Percentiles rank a stretch among this genome's conserved stretches.
Evolutionary conservation across 2,329 filamentous ascomycete genomes (phyloP).

Genomic region (Exophiala sp.): DNA sequence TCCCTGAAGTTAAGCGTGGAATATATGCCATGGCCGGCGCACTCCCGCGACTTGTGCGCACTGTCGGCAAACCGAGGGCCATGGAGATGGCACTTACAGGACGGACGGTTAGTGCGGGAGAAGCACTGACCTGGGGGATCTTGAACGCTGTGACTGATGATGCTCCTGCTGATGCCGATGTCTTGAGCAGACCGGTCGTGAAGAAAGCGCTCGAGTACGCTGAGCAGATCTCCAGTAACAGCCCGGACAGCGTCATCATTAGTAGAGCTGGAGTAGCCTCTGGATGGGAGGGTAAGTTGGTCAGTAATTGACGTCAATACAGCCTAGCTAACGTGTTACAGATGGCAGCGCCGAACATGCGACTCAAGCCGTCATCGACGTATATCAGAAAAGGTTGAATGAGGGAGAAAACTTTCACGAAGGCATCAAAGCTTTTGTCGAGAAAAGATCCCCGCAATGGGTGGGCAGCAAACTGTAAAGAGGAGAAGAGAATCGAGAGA

Average conservation of each 20-base stretch:
- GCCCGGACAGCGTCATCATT: conserved; percentile 73
- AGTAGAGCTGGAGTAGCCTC: conserved; percentile 66
- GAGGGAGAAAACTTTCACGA: conserved; percentile 66
- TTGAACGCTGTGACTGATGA: conserved; percentile 46
- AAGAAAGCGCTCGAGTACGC: conserved; percentile 58
- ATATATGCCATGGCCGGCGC: conserved; percentile 69
- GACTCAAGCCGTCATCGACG: conserved; percentile 60
- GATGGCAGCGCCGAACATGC: conserved; percentile 62
- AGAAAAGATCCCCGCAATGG: conserved; percentile 69
- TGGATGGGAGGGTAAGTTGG: conserved; percentile 57
- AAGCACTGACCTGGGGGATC: conserved; percentile 64
- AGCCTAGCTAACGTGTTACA: too few relatives aligned
- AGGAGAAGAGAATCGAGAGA: not conserved
- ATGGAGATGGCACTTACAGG: conserved; percentile 70
- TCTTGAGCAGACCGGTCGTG: conserved; percentile 19
- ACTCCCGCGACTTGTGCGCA: conserved; percentile 64
- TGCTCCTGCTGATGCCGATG: conserved; percentile 15
- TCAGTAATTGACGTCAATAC: too few relatives aligned
- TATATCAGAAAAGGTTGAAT: conserved; percentile 39
- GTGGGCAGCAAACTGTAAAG: conserved; percentile 43
- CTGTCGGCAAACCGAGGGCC: conserved; percentile 64
- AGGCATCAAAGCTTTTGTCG: conserved; percentile 70
- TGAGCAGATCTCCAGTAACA: conserved; percentile 59
- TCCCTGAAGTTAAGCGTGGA: conserved; percentile 69
- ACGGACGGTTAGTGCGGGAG: conserved; percentile 53